phyloP scores from a whole-genome alignment of 352 stramenopile species.

The Globisporangium iwayamae region DNA sequence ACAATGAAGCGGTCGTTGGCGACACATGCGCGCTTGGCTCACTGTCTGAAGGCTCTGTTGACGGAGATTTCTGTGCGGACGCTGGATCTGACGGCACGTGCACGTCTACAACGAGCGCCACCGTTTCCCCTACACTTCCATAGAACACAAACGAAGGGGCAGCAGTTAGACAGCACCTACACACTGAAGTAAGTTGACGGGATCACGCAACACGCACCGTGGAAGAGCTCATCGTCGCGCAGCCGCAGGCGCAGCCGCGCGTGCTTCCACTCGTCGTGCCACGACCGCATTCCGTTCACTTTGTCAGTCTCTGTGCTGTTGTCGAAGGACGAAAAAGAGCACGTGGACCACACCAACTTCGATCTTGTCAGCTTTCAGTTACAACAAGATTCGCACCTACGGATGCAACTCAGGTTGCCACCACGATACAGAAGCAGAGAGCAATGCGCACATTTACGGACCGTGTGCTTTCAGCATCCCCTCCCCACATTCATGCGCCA shows the following conservation, averaged over 20 bases:
- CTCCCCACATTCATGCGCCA: not conserved
- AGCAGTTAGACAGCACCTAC: not conserved
- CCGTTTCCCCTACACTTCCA: constrained; percentile 31
- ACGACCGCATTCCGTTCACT: constrained; percentile 38
- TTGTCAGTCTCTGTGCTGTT: not conserved
- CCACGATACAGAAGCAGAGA: too few relatives aligned
- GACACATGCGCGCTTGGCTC: not conserved
- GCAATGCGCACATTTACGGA: too few relatives aligned
- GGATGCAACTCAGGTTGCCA: too few relatives aligned
- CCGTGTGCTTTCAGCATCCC: too few relatives aligned
- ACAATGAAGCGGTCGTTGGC: not conserved
- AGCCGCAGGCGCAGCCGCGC: constrained; percentile 50
- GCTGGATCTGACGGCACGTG: constrained; percentile 16
- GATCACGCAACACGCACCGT: constrained; percentile 29
- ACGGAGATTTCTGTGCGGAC: not conserved
- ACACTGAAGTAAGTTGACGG: too few relatives aligned
- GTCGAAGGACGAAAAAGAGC: too few relatives aligned
- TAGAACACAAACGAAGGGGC: not conserved
- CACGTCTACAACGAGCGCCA: constrained; percentile 37
- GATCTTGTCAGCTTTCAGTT: not conserved
- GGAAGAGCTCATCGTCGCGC: constrained; percentile 55
- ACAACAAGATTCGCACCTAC: too few relatives aligned
- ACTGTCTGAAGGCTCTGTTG: not conserved
- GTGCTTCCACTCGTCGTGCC: constrained; percentile 66
- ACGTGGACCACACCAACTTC: not conserved